Percentiles rank a stretch among this genome's conserved stretches.
Conservation (phyloP, 768 basidiomycete species). For the Leucocoprinus birnbaumii region DNA sequence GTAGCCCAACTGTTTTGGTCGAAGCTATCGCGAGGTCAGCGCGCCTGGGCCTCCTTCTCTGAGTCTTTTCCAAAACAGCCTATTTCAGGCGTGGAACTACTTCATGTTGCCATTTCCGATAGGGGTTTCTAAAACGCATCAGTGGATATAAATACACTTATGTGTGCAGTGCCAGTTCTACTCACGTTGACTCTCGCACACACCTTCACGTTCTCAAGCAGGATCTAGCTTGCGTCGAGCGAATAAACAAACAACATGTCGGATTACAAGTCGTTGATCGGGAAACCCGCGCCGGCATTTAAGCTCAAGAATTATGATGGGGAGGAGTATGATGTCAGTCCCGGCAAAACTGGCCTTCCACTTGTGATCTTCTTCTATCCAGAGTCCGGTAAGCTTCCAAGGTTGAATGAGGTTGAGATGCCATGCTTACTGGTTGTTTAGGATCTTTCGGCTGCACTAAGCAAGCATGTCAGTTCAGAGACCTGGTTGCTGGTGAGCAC, state of each 20-base stretch:
- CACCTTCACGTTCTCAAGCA: no score
- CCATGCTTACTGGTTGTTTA: constrained; percentile 18
- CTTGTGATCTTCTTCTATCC: constrained; percentile 81
- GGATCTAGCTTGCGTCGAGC: no score
- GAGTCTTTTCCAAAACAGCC: neutral
- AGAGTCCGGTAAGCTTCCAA: constrained; percentile 45
- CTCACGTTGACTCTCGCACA: neutral
- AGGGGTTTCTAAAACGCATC: neutral
- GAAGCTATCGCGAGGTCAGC: no score
- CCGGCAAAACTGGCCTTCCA: constrained; percentile 55
- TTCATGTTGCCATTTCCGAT: no score
- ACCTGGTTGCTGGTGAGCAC: constrained; percentile 63
- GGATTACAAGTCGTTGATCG: constrained; percentile 33
- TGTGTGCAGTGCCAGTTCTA: neutral
- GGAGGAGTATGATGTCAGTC: constrained; percentile 53
- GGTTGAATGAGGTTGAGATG: neutral
- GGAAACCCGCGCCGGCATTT: constrained; percentile 63
- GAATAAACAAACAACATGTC: constrained; percentile 10
- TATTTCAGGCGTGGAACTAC: neutral
- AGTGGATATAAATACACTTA: constrained; percentile 3
- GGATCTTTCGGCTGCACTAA: constrained; percentile 78
- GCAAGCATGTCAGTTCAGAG: constrained; percentile 80
- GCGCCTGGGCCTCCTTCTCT: no score
- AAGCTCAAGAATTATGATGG: constrained; percentile 66
- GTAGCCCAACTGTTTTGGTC: no score